Evolutionary conservation across 192 early-diverging fungal species (phyloP).

Genomic region (Podila verticillata): DNA sequence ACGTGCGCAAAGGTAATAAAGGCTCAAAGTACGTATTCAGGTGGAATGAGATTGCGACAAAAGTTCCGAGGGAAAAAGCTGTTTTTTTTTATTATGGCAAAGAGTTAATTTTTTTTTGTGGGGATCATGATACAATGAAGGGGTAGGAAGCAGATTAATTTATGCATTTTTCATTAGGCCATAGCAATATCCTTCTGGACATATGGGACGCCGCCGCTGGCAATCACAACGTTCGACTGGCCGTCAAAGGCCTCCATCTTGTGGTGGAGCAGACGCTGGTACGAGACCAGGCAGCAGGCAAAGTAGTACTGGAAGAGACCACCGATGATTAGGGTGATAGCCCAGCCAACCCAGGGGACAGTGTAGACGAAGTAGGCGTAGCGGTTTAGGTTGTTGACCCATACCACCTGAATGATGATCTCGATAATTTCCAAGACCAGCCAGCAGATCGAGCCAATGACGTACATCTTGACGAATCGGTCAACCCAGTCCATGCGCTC

Average conservation of each 20-base stretch:
- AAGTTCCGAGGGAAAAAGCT: no score
- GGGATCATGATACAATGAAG: no score
- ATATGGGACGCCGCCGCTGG: background rate
- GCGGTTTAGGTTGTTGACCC: background rate
- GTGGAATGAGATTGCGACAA: no score
- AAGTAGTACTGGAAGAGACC: conserved; percentile 43
- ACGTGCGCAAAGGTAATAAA: no score
- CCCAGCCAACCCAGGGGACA: conserved; percentile 12
- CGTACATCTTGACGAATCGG: conserved; percentile 14
- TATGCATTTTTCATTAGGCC: no score
- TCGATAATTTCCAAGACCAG: conserved; percentile 12
- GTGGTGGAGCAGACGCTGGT: conserved; percentile 35
- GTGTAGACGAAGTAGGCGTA: background rate
- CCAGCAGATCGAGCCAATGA: conserved; percentile 33
- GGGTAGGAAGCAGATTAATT: no score
- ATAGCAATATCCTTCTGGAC: conserved; percentile 8
- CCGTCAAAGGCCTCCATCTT: background rate
- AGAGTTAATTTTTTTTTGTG: no score
- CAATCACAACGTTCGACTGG: conserved; percentile 1
- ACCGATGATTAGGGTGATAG: conserved; percentile 15
- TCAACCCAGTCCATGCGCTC: conserved; percentile 18
- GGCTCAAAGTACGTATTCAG: no score
- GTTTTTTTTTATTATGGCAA: no score
- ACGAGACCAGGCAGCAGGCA: conserved; percentile 32
- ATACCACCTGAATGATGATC: conserved; percentile 8